Conservation (phyloP, 805 yeast genomes). For the Wickerhamomyces mucosus region DNA sequence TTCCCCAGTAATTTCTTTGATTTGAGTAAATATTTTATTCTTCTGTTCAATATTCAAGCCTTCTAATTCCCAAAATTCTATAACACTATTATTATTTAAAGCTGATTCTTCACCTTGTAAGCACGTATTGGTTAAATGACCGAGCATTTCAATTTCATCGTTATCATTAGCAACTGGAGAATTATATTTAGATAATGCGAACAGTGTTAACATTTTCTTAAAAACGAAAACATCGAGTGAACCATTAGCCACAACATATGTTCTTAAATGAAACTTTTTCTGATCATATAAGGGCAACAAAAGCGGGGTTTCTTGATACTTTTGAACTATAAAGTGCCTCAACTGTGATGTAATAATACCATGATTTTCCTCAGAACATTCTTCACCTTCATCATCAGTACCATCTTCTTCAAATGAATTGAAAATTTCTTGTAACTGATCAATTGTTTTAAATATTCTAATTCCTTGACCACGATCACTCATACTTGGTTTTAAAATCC, state of each 20-base stretch:
- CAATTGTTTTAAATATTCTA: conserved; percentile 65
- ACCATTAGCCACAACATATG: conserved; percentile 72
- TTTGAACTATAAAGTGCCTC: conserved; percentile 86
- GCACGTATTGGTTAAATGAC: conserved; percentile 93
- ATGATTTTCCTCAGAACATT: conserved; percentile 32
- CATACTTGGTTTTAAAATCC: conserved; percentile 96
- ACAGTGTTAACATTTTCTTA: conserved; percentile 70
- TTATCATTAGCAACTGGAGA: conserved; percentile 17
- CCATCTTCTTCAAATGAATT: conserved; percentile 77
- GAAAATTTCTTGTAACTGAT: conserved; percentile 74
- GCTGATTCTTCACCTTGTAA: conserved; percentile 49
- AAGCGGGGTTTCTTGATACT: conserved; percentile 63
- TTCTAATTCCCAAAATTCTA: conserved; percentile 48
- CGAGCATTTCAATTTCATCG: conserved; percentile 26
- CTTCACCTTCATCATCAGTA: conserved; percentile 51
- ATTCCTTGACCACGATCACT: conserved; percentile 97
- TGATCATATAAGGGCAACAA: conserved; percentile 47
- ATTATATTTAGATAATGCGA: conserved; percentile 50
- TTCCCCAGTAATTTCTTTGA: conserved; percentile 57
- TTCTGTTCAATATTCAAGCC: conserved; percentile 32
- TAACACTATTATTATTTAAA: conserved; percentile 36
- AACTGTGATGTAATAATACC: conserved; percentile 80
- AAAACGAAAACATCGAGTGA: conserved; percentile 72
- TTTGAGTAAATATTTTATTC: conserved; percentile 37
- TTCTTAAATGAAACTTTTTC: conserved; percentile 83